Conservation (phyloP, 208 protist species). For the Trypanosoma vivax region DNA sequence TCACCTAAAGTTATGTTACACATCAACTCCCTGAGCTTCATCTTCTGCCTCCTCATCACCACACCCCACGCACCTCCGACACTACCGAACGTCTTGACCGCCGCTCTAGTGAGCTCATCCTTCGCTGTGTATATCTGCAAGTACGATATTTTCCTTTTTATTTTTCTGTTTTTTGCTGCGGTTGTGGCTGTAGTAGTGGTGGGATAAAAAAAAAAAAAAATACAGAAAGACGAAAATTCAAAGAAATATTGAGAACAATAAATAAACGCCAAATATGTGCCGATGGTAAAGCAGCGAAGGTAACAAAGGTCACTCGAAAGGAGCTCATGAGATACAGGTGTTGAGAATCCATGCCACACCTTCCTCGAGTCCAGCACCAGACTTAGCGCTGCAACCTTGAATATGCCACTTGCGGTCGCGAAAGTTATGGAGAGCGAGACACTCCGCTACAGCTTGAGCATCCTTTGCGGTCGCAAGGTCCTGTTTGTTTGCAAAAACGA, state of each 20-base stretch:
- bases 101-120: too few species aligned
- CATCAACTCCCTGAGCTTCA: too few species aligned
- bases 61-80: too few species aligned
- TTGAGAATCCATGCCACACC: conserved; percentile 91
- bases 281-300: neutral
- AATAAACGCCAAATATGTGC: neutral
- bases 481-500: conserved; percentile 99
- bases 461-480: conserved; percentile 94
- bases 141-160: too few species aligned
- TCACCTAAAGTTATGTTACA: too few species aligned
- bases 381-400: conserved; percentile 94
- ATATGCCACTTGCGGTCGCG: conserved; percentile 95
- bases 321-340: conserved; percentile 29
- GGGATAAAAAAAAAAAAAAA: neutral
- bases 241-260: conserved; percentile 3
- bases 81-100: too few species aligned
- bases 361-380: conserved; percentile 87
- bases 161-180: too few species aligned
- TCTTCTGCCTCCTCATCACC: too few species aligned
- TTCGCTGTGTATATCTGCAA: too few species aligned
- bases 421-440: conserved; percentile 80
- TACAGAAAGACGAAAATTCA: conserved; percentile 13
- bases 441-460: conserved; percentile 64
- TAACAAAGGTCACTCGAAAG: neutral
- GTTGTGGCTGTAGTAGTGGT: too few species aligned